phyloP scores from a whole-genome alignment of 2,329 filamentous ascomycete genomes.

The Epichloe scottii region DNA sequence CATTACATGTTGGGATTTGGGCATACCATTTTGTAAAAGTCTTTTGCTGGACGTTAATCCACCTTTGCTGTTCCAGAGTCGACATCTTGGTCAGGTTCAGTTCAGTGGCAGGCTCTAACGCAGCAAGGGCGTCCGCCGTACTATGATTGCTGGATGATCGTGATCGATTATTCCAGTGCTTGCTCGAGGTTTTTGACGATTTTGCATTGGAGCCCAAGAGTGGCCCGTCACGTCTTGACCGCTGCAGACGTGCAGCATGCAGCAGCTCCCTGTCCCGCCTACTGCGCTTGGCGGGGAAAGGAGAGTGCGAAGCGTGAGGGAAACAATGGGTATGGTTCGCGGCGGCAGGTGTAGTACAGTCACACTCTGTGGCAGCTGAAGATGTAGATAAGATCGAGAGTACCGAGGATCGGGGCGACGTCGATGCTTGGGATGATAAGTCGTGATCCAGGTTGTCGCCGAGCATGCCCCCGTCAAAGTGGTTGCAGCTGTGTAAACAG shows the following conservation, averaged over 20 bases:
- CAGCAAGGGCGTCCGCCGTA: conserved; percentile 30
- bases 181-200: conserved; percentile 4
- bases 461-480: conserved; percentile 11
- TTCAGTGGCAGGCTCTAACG: conserved; percentile 36
- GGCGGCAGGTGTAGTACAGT: conserved; percentile 3
- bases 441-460: conserved; percentile 14
- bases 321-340: conserved; percentile 11
- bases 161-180: conserved; percentile 21
- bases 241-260: conserved; percentile 36
- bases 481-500: conserved; percentile 27
- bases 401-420: conserved; percentile 3
- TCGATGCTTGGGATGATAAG: conserved; percentile 13
- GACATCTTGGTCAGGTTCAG: conserved; percentile 46
- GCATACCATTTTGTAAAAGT: conserved; percentile 88
- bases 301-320: conserved; percentile 6
- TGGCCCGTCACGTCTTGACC: conserved; percentile 27
- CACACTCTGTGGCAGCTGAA: not conserved
- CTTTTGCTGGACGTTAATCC: conserved; percentile 85
- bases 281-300: conserved; percentile 6
- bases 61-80: conserved; percentile 51
- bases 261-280: conserved; percentile 35
- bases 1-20: not conserved
- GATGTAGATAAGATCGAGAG: not conserved
- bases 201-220: conserved; percentile 7
- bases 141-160: conserved; percentile 19